These are phyloP conservation scores for Citrus medica DNA, from an alignment of 345 rosid genomes.

Conservation along the genomic window DNA sequence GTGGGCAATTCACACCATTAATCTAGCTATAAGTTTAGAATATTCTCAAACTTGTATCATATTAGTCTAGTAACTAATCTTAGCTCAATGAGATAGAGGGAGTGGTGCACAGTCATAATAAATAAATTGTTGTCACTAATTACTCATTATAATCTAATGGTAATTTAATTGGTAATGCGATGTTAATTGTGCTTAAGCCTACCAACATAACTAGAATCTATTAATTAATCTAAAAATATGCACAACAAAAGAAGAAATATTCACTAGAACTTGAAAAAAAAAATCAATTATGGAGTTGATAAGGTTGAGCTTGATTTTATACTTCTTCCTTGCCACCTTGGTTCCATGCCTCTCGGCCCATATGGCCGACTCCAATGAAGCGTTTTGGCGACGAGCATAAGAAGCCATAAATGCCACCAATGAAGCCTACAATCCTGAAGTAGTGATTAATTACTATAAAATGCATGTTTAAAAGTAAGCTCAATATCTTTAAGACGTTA, in stretches of 20 bases:
- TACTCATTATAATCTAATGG: neutral
- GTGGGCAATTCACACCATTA: too few relatives aligned
- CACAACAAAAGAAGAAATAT: too few relatives aligned
- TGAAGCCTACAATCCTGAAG: constrained; percentile 27
- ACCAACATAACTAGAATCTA: neutral
- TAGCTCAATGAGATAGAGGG: too few relatives aligned
- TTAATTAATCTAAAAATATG: too few relatives aligned
- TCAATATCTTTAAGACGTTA: neutral
- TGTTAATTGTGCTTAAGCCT: neutral
- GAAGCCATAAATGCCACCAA: constrained; percentile 30
- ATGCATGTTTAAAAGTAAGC: constrained; percentile 13
- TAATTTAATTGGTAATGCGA: too few relatives aligned
- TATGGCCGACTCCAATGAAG: constrained; percentile 26
- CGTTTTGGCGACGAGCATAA: constrained; percentile 36
- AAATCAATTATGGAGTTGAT: constrained; percentile 4
- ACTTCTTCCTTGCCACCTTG: constrained; percentile 23
- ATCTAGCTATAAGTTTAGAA: too few relatives aligned
- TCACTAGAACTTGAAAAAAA: neutral
- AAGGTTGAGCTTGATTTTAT: constrained; percentile 12
- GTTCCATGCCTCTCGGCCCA: constrained; percentile 24
- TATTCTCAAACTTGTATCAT: too few relatives aligned
- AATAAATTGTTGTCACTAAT: neutral
- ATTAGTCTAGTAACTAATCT: too few relatives aligned
- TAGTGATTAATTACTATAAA: constrained; percentile 26
- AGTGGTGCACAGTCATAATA: neutral